These are phyloP conservation scores for Cryptococcus sp. DNA, from an alignment of 1,284 basidiomycete species.

Conservation along the genomic window DNA sequence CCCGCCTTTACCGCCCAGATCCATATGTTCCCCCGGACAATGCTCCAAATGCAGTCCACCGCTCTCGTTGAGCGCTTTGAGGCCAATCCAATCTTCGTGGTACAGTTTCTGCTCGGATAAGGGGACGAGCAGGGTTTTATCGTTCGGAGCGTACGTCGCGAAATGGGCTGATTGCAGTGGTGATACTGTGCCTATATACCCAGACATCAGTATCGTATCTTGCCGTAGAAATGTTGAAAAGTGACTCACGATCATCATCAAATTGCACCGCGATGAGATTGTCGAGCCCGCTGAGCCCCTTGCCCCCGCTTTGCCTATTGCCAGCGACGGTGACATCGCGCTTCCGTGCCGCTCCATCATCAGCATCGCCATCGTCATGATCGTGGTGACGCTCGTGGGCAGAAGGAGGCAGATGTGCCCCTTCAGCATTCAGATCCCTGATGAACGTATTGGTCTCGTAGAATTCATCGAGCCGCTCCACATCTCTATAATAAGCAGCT, in stretches of 20 bases:
- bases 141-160: slow-evolving; percentile 40
- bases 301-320: slow-evolving; percentile 22
- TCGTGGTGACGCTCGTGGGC: slow-evolving; percentile 73
- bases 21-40: slow-evolving; percentile 85
- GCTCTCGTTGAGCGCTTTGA: slow-evolving; percentile 70
- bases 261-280: slow-evolving; percentile 54
- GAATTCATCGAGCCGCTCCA: slow-evolving; percentile 70
- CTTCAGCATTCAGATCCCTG: slow-evolving; percentile 49
- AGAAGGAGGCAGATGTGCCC: slow-evolving; percentile 58
- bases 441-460: slow-evolving; percentile 62
- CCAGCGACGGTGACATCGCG: slow-evolving; percentile 12
- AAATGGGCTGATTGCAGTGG: slow-evolving; percentile 51
- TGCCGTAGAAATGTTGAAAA: background rate
- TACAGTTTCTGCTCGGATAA: slow-evolving; percentile 78
- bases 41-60: slow-evolving; percentile 65
- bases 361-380: slow-evolving; percentile 11
- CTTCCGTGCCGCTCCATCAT: slow-evolving; percentile 10
- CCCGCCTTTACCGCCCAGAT: slow-evolving; percentile 65
- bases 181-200: slow-evolving; percentile 56
- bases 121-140: slow-evolving; percentile 62
- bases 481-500: slow-evolving; percentile 94
- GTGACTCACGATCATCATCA: slow-evolving; percentile 47
- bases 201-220: slow-evolving; percentile 54
- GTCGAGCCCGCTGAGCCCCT: slow-evolving; percentile 41
- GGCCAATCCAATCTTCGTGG: slow-evolving; percentile 82